Percentiles rank a stretch among this genome's conserved stretches.
phyloP scores from a whole-genome alignment of 2,329 filamentous ascomycete genomes.

The Xylaria sp. region DNA sequence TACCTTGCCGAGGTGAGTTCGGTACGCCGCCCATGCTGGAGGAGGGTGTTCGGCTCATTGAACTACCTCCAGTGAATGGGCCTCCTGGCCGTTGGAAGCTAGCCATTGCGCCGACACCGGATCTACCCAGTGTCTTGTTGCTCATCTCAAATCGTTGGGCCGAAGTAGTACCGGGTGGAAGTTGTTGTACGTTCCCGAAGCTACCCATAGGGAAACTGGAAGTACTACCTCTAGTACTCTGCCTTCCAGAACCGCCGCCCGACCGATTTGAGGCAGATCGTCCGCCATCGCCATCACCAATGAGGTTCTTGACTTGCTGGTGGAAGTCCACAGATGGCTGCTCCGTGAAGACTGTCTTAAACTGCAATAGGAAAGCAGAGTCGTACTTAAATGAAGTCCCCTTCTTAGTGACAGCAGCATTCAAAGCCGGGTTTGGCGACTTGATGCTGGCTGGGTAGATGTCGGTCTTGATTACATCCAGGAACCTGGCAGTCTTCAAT shows the following conservation, averaged over 20 bases:
- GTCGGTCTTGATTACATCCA: conserved; percentile 80
- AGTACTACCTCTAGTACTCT: conserved; percentile 63
- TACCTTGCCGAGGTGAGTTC: conserved; percentile 76
- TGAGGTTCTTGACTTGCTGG: conserved; percentile 83
- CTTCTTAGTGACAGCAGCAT: conserved; percentile 81
- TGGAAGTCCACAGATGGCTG: conserved; percentile 96
- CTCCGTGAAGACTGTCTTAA: conserved; percentile 95
- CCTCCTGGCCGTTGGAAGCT: conserved; percentile 71
- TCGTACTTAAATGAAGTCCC: conserved; percentile 92
- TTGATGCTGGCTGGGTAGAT: conserved; percentile 85
- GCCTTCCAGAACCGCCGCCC: conserved; percentile 61
- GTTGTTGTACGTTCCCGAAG: conserved; percentile 63
- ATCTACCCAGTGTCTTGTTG: conserved; percentile 59
- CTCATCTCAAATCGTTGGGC: conserved; percentile 78
- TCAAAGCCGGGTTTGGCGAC: conserved; percentile 92
- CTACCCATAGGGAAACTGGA: conserved; percentile 74
- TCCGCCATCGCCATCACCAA: conserved; percentile 78
- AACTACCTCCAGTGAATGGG: conserved; percentile 69
- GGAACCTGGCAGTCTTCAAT: conserved; percentile 89
- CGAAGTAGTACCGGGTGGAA: conserved; percentile 82
- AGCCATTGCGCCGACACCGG: conserved; percentile 64
- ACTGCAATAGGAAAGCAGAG: conserved; percentile 93
- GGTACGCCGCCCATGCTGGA: conserved; percentile 69
- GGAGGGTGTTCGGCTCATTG: conserved; percentile 75
- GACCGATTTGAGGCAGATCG: conserved; percentile 73